A percentile compares a stretch with the other conserved stretches of the same genome.
Evolutionary conservation across 306 rosid species (phyloP).

Genomic region (Rosa multiflora): DNA sequence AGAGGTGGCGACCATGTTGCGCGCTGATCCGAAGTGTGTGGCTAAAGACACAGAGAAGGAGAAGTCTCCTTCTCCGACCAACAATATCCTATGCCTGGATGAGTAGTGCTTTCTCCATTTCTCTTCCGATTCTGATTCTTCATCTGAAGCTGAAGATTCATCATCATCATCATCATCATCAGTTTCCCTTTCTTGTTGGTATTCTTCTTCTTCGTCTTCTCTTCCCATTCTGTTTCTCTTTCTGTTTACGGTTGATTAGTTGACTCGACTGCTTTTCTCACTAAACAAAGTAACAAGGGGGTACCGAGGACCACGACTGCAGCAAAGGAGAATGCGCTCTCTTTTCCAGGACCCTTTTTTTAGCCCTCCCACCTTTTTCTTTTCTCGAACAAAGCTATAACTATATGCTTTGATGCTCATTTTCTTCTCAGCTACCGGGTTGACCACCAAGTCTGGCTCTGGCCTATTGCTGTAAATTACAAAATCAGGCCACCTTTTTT

Average conservation of each 20-base stretch:
- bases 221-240: conserved; percentile 4
- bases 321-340: background rate
- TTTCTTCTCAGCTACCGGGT: too few species aligned
- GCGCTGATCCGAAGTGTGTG: conserved; percentile 54
- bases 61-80: conserved; percentile 89
- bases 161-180: background rate
- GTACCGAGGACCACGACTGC: background rate
- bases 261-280: too few species aligned
- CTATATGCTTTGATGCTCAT: too few species aligned
- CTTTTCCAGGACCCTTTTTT: background rate
- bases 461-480: too few species aligned
- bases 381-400: background rate
- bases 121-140: conserved; percentile 35
- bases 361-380: background rate
- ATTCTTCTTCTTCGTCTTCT: background rate
- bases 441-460: too few species aligned
- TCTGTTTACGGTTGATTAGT: too few species aligned
- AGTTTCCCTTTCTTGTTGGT: conserved; percentile 3
- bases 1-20: conserved; percentile 69
- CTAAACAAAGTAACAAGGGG: background rate
- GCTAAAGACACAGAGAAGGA: conserved; percentile 68
- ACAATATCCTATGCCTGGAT: conserved; percentile 56
- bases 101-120: conserved; percentile 76
- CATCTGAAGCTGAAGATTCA: conserved; percentile 1
- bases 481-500: too few species aligned